Evolutionary conservation across 805 yeast species (phyloP).

Genomic region (Hanseniaspora osmophila): DNA sequence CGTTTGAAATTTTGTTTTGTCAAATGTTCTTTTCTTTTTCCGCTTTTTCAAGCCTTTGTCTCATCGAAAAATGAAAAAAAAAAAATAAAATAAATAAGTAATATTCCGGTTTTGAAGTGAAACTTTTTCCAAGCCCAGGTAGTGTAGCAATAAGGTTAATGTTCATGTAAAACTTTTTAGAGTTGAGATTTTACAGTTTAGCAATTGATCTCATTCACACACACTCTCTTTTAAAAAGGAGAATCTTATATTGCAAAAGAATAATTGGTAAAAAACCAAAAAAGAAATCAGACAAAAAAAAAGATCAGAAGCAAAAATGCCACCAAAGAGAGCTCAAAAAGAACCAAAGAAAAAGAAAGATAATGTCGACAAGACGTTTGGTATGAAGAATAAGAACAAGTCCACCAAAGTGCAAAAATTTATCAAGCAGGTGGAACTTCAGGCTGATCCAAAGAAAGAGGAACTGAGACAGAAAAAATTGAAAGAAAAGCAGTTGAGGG

Average conservation of each 20-base stretch:
- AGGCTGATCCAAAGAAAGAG: conserved; percentile 50
- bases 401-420: conserved; percentile 76
- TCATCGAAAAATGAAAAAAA: not conserved
- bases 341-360: conserved; percentile 43
- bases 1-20: too few species aligned
- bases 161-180: too few species aligned
- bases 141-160: too few species aligned
- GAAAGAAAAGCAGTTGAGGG: conserved; percentile 82
- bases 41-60: not conserved
- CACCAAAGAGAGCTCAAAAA: conserved; percentile 57
- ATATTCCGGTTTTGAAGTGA: too few species aligned
- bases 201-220: too few species aligned
- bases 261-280: conserved; percentile 5
- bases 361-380: conserved; percentile 83
- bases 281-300: too few species aligned
- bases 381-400: conserved; percentile 88
- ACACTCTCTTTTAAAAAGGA: too few species aligned
- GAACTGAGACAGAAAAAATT: conserved; percentile 56
- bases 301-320: conserved; percentile 35
- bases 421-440: conserved; percentile 56
- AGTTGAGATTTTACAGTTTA: too few species aligned
- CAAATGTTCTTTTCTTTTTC: not conserved
- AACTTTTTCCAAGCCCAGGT: too few species aligned
- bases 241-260: too few species aligned
- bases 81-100: too few species aligned